Base-by-base conservation (phyloP, 768 basidiomycete genomes). In the Russula foetens region DNA sequence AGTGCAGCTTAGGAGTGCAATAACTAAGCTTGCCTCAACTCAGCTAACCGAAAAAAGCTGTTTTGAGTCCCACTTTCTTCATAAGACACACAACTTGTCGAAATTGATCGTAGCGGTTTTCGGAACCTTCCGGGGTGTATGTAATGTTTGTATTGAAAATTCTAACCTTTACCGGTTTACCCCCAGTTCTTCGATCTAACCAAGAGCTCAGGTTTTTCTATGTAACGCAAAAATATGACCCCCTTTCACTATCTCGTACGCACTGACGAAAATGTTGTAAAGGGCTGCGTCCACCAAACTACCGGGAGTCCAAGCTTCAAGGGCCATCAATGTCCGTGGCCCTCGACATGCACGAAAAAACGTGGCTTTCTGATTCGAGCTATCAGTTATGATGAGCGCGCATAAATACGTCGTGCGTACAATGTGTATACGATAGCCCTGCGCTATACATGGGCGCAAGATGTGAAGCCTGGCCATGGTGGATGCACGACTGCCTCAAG, bases 401-500 rank as follows among this genome's bases (percentile, higher is more conserved):
- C 51, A n/a, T 33, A 21, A 9, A 47, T 46, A 28, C 38, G 51
- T 21, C 35, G 29, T 26, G 38, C 29, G 43, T 49, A 52, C 43
- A 45, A n/a, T 9, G 29, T 24, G 29, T 29, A 62, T 24, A n/a
- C 33, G 7, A 39, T 29, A 53, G 35, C 44, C 23, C 44, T 49
- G 49, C 35, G 47, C 21, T 17, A 9, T 23, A 56, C 47, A 31
- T 19, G 26, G 43, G 28, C 28, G n/a, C 21, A 41, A 6, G 7
- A 26, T 38, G n/a, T 26, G 38, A 47, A n/a, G 23, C 35, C 23
- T 23, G 60, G 50, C 21, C 35, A 4, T 21, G 24, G 56, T 46
- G 52, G 33, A 53, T 51, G 24, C 56, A 58, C 51, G 56, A 26
- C 28, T 53, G 45, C 61, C 61, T 57, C 51, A 51, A 50, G 45